Evolutionary conservation across 805 yeast species (phyloP).

Genomic region (Lipomyces yamadae): DNA sequence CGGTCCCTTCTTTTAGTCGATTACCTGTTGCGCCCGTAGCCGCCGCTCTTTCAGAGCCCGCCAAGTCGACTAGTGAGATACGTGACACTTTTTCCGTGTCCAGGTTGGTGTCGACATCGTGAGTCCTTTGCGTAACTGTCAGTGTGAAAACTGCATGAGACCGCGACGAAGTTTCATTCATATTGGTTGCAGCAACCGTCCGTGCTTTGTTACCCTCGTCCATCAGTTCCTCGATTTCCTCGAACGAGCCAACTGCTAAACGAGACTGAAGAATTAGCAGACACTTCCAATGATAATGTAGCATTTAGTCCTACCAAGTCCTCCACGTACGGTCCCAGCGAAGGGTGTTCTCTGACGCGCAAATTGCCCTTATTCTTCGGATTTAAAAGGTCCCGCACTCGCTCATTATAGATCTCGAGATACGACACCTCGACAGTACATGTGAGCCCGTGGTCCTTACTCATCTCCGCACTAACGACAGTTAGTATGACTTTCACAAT

Average conservation of each 20-base stretch:
- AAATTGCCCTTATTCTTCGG: constrained; percentile 24
- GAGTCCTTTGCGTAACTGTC: constrained; percentile 61
- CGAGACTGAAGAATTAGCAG: constrained; percentile 46
- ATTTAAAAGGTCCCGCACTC: constrained; percentile 66
- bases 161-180: constrained; percentile 75
- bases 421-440: constrained; percentile 60
- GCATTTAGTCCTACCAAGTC: constrained; percentile 46
- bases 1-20: constrained; percentile 61
- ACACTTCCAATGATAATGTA: background rate
- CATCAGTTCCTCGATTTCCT: constrained; percentile 56
- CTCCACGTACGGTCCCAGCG: constrained; percentile 74
- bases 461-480: background rate
- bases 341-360: constrained; percentile 67
- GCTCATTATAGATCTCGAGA: constrained; percentile 75
- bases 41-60: constrained; percentile 76
- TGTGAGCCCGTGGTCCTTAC: constrained; percentile 41
- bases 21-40: constrained; percentile 62
- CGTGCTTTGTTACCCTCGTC: constrained; percentile 58
- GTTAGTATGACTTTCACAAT: background rate
- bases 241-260: constrained; percentile 53
- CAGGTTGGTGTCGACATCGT: constrained; percentile 43
- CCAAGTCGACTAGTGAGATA: constrained; percentile 74
- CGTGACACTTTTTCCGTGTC: constrained; percentile 57
- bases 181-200: constrained; percentile 71
- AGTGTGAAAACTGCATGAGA: constrained; percentile 81